These are phyloP conservation scores for Ceratobasidium sp. DNA, from an alignment of 1,284 basidiomycete species.

Conservation along the genomic window DNA sequence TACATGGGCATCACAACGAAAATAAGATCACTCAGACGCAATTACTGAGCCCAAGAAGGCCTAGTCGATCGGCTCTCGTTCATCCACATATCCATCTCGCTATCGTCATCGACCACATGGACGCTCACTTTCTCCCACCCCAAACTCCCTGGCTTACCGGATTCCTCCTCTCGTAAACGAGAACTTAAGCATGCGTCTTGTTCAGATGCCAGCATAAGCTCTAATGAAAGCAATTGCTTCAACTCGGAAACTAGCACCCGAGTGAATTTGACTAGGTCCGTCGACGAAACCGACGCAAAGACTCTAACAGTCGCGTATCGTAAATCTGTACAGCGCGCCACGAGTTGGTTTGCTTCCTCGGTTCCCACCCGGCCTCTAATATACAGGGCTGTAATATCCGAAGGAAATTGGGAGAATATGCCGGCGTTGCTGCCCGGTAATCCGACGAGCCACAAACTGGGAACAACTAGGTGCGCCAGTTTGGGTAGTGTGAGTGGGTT, in stretches of 20 bases:
- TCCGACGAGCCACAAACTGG: slow-evolving; percentile 13
- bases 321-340: neutral
- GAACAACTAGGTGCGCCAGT: neutral
- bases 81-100: slow-evolving; percentile 10
- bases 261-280: neutral
- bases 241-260: neutral
- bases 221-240: neutral
- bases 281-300: neutral
- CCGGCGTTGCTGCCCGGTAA: neutral
- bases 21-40: neutral
- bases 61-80: neutral
- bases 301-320: slow-evolving; percentile 8
- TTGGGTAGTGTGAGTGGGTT: neutral
- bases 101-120: neutral
- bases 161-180: neutral
- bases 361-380: slow-evolving; percentile 8
- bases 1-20: neutral
- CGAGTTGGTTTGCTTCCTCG: neutral
- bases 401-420: slow-evolving; percentile 12
- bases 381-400: neutral
- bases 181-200: neutral
- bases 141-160: too few relatives aligned
- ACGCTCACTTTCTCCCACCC: slow-evolving; percentile 2
- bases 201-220: neutral
- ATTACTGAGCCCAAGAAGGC: neutral